phyloP scores from a whole-genome alignment of 208 protist species.

The Trypanosoma conorhini region DNA sequence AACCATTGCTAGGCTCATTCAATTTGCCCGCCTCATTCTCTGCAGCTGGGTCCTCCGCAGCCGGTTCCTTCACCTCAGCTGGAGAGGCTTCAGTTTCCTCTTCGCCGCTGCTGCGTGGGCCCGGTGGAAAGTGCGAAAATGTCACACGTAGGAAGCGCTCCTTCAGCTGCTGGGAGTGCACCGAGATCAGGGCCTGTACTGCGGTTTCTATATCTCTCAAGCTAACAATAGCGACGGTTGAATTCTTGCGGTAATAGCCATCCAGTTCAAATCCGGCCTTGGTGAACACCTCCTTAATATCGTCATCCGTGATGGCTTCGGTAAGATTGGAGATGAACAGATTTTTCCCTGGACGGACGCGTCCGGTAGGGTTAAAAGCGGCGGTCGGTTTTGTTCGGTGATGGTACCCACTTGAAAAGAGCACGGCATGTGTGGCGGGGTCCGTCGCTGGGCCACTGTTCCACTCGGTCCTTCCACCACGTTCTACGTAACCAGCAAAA shows the following conservation, averaged over 20 bases:
- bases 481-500: constrained; percentile 77
- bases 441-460: constrained; percentile 74
- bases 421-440: constrained; percentile 53
- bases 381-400: constrained; percentile 73
- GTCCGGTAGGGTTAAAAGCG: constrained; percentile 69
- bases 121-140: constrained; percentile 82
- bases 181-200: constrained; percentile 68
- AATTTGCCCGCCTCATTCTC: neutral
- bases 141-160: constrained; percentile 75
- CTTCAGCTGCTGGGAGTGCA: constrained; percentile 65
- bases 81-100: constrained; percentile 21
- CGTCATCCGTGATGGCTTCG: constrained; percentile 61
- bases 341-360: constrained; percentile 67
- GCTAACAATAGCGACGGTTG: constrained; percentile 55
- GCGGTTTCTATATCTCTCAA: constrained; percentile 62
- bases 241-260: constrained; percentile 62
- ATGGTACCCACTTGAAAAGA: constrained; percentile 75
- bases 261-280: constrained; percentile 39
- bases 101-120: constrained; percentile 31
- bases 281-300: constrained; percentile 56
- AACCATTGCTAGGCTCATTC: neutral
- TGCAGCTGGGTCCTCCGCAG: neutral
- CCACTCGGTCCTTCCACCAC: constrained; percentile 61
- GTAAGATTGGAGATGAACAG: constrained; percentile 82
- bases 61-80: constrained; percentile 1